Conservation (phyloP, 257 asterid genomes). For the Hygrophila difformis region DNA sequence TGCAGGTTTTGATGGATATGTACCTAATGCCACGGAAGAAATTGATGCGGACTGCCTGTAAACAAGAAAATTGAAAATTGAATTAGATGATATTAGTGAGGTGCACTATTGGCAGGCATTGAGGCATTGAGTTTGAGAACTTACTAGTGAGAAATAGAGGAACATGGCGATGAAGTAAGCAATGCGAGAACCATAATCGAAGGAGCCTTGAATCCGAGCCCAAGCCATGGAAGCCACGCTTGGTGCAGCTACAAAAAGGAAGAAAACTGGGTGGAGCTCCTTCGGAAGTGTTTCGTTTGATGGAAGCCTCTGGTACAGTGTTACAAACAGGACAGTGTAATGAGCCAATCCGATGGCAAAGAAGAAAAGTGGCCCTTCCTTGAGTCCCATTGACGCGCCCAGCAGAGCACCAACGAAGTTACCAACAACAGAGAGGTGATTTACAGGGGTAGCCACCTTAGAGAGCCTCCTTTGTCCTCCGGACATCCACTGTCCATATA, state of each 20-base stretch:
- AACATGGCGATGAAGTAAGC: conserved; percentile 62
- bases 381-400: conserved; percentile 65
- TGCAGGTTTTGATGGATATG: neutral
- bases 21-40: conserved; percentile 58
- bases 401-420: conserved; percentile 71
- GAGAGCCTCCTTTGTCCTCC: conserved; percentile 76
- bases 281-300: conserved; percentile 62
- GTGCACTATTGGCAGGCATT: no score
- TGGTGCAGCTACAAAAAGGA: conserved; percentile 77
- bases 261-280: conserved; percentile 71
- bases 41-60: conserved; percentile 47
- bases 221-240: conserved; percentile 77
- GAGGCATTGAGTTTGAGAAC: conserved; percentile 16
- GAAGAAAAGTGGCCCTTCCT: conserved; percentile 71
- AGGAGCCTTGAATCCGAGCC: conserved; percentile 58
- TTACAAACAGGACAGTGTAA: conserved; percentile 51
- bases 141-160: conserved; percentile 59
- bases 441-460: conserved; percentile 65
- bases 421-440: conserved; percentile 59
- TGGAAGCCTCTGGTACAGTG: conserved; percentile 72
- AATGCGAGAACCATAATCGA: conserved; percentile 45
- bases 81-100: neutral
- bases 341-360: conserved; percentile 74
- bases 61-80: neutral
- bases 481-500: conserved; percentile 80